Percentiles rank a stretch among this genome's conserved stretches.
These are phyloP conservation scores for Pseudotulostoma volvatum DNA, from an alignment of 495 filamentous ascomycete genomes.

Conservation along the genomic window DNA sequence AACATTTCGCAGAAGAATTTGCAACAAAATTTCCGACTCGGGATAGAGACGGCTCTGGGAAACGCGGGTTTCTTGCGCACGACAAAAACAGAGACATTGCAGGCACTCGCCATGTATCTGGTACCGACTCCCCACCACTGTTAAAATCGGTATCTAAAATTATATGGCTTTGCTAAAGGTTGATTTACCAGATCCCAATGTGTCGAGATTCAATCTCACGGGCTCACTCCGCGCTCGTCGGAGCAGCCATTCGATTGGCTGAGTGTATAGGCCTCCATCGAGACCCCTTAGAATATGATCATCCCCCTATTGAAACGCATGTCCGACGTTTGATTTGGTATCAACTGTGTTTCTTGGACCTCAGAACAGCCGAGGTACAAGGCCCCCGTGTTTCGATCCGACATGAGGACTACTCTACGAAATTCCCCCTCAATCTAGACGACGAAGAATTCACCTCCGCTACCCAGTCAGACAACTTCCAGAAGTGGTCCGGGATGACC, in stretches of 20 bases:
- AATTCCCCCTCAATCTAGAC: conserved; percentile 37
- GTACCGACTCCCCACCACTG: conserved; percentile 16
- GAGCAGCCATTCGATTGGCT: conserved; percentile 52
- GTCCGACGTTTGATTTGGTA: conserved; percentile 56
- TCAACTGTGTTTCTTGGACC: conserved; percentile 58
- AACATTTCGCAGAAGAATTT: conserved; percentile 33
- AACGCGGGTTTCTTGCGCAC: conserved; percentile 54
- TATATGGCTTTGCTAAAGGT: too few species aligned
- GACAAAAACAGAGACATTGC: conserved; percentile 51
- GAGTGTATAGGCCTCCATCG: conserved; percentile 65
- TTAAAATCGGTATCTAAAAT: not conserved
- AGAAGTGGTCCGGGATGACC: conserved; percentile 47
- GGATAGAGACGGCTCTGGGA: conserved; percentile 44
- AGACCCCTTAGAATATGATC: conserved; percentile 42
- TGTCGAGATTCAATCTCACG: conserved; percentile 53
- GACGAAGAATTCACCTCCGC: conserved; percentile 36
- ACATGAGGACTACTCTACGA: conserved; percentile 43
- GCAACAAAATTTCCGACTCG: conserved; percentile 43
- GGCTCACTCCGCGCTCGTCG: conserved; percentile 52
- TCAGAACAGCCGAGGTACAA: conserved; percentile 54
- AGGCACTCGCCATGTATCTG: conserved; percentile 60
- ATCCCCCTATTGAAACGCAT: conserved; percentile 47
- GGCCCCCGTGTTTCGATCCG: conserved; percentile 54
- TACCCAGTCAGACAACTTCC: conserved; percentile 21
- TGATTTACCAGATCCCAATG: conserved; percentile 39